Evolutionary conservation across 2,329 filamentous ascomycete genomes (phyloP).

Genomic region (Geoglossum cookeanum): DNA sequence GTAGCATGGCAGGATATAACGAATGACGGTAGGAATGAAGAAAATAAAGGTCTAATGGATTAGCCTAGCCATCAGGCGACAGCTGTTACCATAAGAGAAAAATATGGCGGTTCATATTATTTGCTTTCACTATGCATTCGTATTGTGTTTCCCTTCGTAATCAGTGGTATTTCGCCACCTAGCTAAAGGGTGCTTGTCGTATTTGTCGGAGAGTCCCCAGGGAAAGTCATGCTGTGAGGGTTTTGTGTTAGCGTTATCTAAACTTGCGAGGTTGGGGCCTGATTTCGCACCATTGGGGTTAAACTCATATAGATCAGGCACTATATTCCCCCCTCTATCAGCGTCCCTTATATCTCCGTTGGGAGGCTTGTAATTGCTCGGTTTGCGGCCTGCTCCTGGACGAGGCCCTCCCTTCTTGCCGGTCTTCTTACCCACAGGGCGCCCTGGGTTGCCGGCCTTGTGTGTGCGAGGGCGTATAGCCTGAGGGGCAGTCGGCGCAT

Average conservation of each 20-base stretch:
- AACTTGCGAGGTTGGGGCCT: neutral
- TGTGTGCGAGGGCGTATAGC: neutral
- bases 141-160: neutral
- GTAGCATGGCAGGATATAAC: too few relatives aligned
- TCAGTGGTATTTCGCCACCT: neutral
- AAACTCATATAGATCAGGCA: neutral
- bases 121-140: neutral
- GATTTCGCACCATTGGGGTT: neutral
- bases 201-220: neutral
- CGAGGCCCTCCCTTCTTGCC: conserved; percentile 2
- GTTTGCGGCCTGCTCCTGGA: conserved; percentile 3
- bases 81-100: too few relatives aligned
- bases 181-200: neutral
- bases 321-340: neutral
- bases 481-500: neutral
- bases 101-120: neutral
- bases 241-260: neutral
- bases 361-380: neutral
- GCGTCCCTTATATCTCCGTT: neutral
- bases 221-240: neutral
- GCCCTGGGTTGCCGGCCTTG: neutral
- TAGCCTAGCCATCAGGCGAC: too few relatives aligned
- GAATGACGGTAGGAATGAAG: too few relatives aligned
- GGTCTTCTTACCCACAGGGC: neutral
- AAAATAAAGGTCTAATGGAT: too few relatives aligned